phyloP scores from a whole-genome alignment of 768 basidiomycete genomes.

The Cyathus striatus region DNA sequence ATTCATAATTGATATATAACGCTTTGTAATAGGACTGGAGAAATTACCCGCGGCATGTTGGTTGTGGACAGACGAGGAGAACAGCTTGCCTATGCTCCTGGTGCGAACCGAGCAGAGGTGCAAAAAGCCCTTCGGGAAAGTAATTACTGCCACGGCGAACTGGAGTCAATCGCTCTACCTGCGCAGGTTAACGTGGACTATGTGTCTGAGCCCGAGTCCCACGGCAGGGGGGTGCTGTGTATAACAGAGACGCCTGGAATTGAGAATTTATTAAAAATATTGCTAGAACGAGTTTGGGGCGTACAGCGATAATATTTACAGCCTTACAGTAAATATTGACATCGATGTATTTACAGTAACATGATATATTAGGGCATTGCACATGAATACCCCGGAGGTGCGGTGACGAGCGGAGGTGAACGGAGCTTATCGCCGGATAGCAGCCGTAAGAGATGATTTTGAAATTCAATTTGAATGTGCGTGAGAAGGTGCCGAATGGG shows the following conservation, averaged over 20 bases:
- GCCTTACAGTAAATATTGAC: not conserved
- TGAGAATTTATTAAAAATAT: constrained; percentile 35
- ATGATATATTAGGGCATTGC: not conserved
- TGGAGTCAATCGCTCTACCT: constrained; percentile 50
- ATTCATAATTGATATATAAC: not conserved
- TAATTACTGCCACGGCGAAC: constrained; percentile 8
- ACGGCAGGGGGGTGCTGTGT: constrained; percentile 34
- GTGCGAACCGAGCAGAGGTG: constrained; percentile 58
- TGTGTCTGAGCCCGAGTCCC: constrained; percentile 7
- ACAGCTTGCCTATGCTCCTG: constrained; percentile 57
- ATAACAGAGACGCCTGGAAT: constrained; percentile 65
- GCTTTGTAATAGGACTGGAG: constrained; percentile 67
- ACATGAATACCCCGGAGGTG: not conserved
- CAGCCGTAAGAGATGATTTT: constrained; percentile 10
- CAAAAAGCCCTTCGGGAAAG: constrained; percentile 45
- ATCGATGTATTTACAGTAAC: not conserved
- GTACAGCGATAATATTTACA: constrained; percentile 1
- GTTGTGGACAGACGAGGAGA: constrained; percentile 76
- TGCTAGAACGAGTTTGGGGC: constrained; percentile 58
- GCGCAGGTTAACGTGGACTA: constrained; percentile 48
- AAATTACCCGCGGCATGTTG: constrained; percentile 83
- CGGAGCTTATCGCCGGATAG: constrained; percentile 11
- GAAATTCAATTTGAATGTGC: constrained; percentile 14
- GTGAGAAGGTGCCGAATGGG: constrained; percentile 11
- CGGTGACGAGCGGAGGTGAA: not conserved